phyloP scores from a whole-genome alignment of 1,284 basidiomycete species.

The Malassezia sp. region DNA sequence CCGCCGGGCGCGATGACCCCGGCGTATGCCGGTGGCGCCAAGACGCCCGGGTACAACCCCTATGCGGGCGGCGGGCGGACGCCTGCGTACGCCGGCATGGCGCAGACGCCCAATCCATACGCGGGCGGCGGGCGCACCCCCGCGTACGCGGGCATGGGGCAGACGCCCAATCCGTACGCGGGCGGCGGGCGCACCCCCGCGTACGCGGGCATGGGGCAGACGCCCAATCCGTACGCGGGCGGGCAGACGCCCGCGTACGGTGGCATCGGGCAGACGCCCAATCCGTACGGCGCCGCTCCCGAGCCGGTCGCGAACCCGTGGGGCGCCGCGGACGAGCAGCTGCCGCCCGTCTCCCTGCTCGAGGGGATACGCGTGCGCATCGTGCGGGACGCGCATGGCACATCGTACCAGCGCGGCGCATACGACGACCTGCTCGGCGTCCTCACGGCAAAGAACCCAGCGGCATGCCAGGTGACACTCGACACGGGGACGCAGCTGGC shows the following conservation, averaged over 20 bases:
- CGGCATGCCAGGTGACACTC: slow-evolving; percentile 6
- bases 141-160: slow-evolving; percentile 4
- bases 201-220: slow-evolving; percentile 14
- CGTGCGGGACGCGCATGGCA: slow-evolving; percentile 3
- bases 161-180: slow-evolving; percentile 18
- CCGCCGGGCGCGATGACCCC: slow-evolving; percentile 28
- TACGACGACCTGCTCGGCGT: slow-evolving; percentile 8
- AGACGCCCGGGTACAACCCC: slow-evolving; percentile 20
- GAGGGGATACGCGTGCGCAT: slow-evolving; percentile 16
- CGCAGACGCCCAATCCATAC: slow-evolving; percentile 12
- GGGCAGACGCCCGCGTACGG: slow-evolving; percentile 2
- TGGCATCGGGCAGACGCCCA: slow-evolving; percentile 8
- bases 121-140: slow-evolving; percentile 1
- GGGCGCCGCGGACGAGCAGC: neutral
- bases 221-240: slow-evolving; percentile 12
- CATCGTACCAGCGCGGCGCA: slow-evolving; percentile 15
- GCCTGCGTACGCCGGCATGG: slow-evolving; percentile 16
- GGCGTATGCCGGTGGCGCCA: slow-evolving; percentile 26
- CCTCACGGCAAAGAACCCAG: slow-evolving; percentile 6
- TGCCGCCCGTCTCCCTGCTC: neutral
- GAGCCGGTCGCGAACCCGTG: slow-evolving; percentile 7
- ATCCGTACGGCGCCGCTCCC: slow-evolving; percentile 4
- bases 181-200: slow-evolving; percentile 31
- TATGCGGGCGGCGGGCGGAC: slow-evolving; percentile 19
- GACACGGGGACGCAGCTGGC: slow-evolving; percentile 11